Base-by-base conservation (phyloP, 768 basidiomycete species). In the Leccinum rimulosum region DNA sequence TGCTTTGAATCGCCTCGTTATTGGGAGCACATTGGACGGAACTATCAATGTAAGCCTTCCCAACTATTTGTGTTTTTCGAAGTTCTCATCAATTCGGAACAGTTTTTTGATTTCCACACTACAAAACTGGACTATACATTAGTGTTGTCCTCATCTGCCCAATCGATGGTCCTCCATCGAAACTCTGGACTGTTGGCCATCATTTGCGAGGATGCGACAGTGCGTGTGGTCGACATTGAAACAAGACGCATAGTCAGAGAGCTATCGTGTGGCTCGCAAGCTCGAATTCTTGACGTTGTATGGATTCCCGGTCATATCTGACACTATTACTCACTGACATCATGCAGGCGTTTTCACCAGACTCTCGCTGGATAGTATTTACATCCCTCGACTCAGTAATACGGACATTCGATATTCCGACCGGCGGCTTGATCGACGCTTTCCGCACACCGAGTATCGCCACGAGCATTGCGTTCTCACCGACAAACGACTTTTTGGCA, bases 21-120 rank as follows among this genome's bases (percentile, higher is more conserved):
- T 98, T 51, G 95, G 89, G 7, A 85, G 86, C 59, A 98, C 96
- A 1, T 75, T 90, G 40, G 93, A 95, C 71, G 97, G 97, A 33
- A 91, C 87, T 4, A 72, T 98, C 54, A 93, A 93, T 68, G 96
- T 95, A 66, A 57, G 89, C 80, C 35, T 33, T 54, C 12, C 31
- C 48, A 6, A 36, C 30, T 36, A 53, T 43, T 14, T 27, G 22
- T 35, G 6, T 15, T 33, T 51, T 31, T 40, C 9, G 4, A 54
- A 12, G 35, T 55, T 50, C 56, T 59, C 28, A 58, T 59, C 28
- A 14, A 33, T 14, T 14, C 30, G 14, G 19, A 25, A 5, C 65
- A 99, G 95, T 98, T 98, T 77, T 99, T 98, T 66, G 91, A 98
- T 71, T 98, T 99, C 74, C 93, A 96, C 67, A 87, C 88, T 3